Evolutionary conservation across 805 yeast species (phyloP).

Genomic region (Suhomyces tanzawaensis): DNA sequence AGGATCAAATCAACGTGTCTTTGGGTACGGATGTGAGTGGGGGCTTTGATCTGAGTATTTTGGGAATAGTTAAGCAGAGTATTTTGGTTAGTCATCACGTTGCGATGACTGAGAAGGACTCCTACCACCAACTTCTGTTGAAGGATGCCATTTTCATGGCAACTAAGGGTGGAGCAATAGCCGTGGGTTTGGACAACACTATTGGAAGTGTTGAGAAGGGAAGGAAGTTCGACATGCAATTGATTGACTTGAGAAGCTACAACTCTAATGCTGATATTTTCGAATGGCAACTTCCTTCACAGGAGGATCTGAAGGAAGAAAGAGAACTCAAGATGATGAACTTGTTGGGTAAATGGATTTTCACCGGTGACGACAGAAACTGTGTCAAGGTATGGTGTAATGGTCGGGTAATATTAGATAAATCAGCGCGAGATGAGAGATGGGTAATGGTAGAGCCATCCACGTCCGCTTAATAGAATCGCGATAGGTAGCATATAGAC

Average conservation of each 20-base stretch:
- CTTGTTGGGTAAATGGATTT: conserved; percentile 83
- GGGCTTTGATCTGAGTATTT: conserved; percentile 40
- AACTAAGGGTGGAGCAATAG: conserved; percentile 87
- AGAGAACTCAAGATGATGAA: conserved; percentile 40
- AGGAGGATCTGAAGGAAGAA: conserved; percentile 12
- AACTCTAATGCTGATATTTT: conserved; percentile 72
- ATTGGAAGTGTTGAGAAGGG: conserved; percentile 77
- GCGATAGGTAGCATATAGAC: too few species aligned
- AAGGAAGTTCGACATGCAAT: conserved; percentile 80
- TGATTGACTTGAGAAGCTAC: conserved; percentile 56
- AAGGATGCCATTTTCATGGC: conserved; percentile 77
- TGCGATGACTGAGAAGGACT: conserved; percentile 29
- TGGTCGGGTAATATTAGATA: conserved; percentile 61
- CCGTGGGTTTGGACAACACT: conserved; percentile 52
- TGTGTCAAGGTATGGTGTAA: conserved; percentile 77
- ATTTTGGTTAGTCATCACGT: conserved; percentile 42
- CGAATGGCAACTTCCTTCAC: conserved; percentile 60
- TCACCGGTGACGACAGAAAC: conserved; percentile 92
- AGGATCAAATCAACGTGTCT: conserved; percentile 69
- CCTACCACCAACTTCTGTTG: conserved; percentile 50
- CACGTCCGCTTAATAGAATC: neutral
- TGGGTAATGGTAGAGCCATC: conserved; percentile 12
- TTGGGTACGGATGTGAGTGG: conserved; percentile 50
- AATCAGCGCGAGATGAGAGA: conserved; percentile 16
- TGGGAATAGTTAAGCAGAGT: conserved; percentile 32